Percentiles rank a stretch among this genome's conserved stretches.
Conservation (phyloP, 306 rosid species). For the Potentilla sterilis region DNA sequence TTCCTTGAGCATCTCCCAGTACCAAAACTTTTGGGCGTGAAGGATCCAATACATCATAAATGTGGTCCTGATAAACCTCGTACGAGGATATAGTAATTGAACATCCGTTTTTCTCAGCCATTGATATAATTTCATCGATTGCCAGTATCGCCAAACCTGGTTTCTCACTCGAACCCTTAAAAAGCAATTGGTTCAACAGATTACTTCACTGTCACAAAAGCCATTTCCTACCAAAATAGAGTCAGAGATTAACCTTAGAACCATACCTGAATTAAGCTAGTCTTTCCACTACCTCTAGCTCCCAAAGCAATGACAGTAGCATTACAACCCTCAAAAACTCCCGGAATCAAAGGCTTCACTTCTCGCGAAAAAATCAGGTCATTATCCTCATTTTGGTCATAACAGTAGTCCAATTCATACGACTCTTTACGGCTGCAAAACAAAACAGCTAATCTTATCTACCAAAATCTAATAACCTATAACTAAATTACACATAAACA, state of each 20-base stretch:
- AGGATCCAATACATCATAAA: slow-evolving; percentile 63
- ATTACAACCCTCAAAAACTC: slow-evolving; percentile 63
- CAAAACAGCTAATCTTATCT: background rate
- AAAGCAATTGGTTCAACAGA: slow-evolving; percentile 21
- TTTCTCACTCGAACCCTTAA: slow-evolving; percentile 69
- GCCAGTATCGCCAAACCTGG: slow-evolving; percentile 76
- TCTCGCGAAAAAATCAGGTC: slow-evolving; percentile 57
- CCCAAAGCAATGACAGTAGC: slow-evolving; percentile 77
- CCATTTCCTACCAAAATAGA: background rate
- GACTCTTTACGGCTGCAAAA: slow-evolving; percentile 56
- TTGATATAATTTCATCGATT: slow-evolving; percentile 49
- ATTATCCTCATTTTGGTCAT: slow-evolving; percentile 57
- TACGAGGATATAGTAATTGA: slow-evolving; percentile 59
- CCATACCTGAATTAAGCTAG: slow-evolving; percentile 66
- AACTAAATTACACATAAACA: background rate
- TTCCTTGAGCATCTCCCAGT: slow-evolving; percentile 60
- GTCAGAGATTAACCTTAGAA: background rate
- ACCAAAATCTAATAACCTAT: background rate
- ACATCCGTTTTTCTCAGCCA: slow-evolving; percentile 50
- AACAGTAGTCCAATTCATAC: slow-evolving; percentile 60
- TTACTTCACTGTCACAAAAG: background rate
- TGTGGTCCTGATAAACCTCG: slow-evolving; percentile 76
- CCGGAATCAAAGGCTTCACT: slow-evolving; percentile 58
- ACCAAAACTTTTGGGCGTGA: slow-evolving; percentile 55
- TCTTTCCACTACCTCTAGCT: slow-evolving; percentile 86